A percentile compares a stretch with the other conserved stretches of the same genome.
Evolutionary conservation across 2,329 filamentous ascomycete species (phyloP).

Genomic region (Dryadomyces quercus-mongolicae): DNA sequence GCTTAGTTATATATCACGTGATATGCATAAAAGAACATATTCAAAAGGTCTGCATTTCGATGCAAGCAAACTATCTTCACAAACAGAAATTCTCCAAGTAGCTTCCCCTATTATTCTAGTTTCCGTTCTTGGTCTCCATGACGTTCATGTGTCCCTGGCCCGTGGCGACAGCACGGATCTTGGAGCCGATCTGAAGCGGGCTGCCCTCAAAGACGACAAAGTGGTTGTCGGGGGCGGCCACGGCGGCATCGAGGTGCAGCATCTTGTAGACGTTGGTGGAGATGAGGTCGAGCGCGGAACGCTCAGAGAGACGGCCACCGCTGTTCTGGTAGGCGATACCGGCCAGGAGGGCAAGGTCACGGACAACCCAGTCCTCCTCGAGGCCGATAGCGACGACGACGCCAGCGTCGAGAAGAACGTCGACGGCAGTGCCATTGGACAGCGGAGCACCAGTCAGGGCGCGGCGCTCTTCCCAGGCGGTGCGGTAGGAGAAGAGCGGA

Average conservation of each 20-base stretch:
- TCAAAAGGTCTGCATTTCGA: no score
- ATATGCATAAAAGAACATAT: neutral
- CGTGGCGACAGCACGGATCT: slow-evolving; percentile 40
- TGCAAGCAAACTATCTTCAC: no score
- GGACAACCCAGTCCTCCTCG: slow-evolving; percentile 49
- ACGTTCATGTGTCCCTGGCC: slow-evolving; percentile 26
- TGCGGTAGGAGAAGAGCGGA: slow-evolving; percentile 42
- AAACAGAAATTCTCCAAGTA: no score
- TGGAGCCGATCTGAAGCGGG: slow-evolving; percentile 46
- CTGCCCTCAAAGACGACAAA: slow-evolving; percentile 54
- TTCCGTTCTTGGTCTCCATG: slow-evolving; percentile 11
- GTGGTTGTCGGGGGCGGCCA: slow-evolving; percentile 22
- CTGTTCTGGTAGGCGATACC: slow-evolving; percentile 48
- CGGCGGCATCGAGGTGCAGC: slow-evolving; percentile 27
- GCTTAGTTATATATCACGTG: neutral
- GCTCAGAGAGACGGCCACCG: slow-evolving; percentile 38
- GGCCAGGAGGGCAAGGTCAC: slow-evolving; percentile 47
- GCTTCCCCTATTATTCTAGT: no score
- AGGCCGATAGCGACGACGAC: slow-evolving; percentile 46
- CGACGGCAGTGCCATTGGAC: slow-evolving; percentile 51
- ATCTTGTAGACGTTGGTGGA: slow-evolving; percentile 45
- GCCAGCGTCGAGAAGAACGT: slow-evolving; percentile 44
- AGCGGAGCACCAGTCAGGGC: slow-evolving; percentile 52
- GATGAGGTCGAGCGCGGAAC: slow-evolving; percentile 43
- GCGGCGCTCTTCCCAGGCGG: slow-evolving; percentile 48